These are phyloP conservation scores for Chaetomidium leptoderma DNA, from an alignment of 495 filamentous ascomycete genomes.

Conservation along the genomic window DNA sequence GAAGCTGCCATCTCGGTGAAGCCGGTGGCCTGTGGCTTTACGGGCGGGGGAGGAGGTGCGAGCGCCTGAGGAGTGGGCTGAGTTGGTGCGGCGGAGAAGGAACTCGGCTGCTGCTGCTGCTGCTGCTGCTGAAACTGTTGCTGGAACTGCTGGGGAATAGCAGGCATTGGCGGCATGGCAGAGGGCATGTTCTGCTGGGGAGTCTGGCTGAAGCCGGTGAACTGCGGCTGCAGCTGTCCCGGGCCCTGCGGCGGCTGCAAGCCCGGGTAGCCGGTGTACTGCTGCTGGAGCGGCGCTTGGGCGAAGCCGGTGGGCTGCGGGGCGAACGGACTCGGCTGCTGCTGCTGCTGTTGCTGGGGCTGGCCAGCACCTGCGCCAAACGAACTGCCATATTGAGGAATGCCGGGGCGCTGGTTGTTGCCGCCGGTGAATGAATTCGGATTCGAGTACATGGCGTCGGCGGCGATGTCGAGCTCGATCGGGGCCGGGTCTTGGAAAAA, in stretches of 20 bases:
- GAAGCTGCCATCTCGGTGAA: constrained; percentile 83
- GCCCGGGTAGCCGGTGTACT: constrained; percentile 54
- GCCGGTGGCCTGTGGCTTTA: constrained; percentile 66
- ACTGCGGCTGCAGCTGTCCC: constrained; percentile 54
- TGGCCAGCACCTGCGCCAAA: constrained; percentile 40
- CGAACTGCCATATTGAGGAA: constrained; percentile 56
- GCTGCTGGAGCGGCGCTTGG: constrained; percentile 58
- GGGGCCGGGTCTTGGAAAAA: constrained; percentile 7
- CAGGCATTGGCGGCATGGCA: constrained; percentile 51
- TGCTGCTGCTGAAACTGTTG: constrained; percentile 43
- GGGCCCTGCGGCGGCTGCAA: constrained; percentile 48
- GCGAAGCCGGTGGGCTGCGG: constrained; percentile 57
- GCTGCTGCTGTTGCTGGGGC: constrained; percentile 59
- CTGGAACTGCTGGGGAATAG: constrained; percentile 50
- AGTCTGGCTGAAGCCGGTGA: constrained; percentile 50
- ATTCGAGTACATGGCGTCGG: constrained; percentile 72
- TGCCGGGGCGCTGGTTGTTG: constrained; percentile 68
- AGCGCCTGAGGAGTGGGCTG: constrained; percentile 30
- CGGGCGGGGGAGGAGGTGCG: constrained; percentile 39
- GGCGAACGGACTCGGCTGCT: constrained; percentile 57
- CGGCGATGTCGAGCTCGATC: constrained; percentile 7
- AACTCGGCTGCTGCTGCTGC: constrained; percentile 37
- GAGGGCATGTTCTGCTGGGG: constrained; percentile 47
- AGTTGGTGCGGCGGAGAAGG: constrained; percentile 34
- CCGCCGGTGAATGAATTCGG: constrained; percentile 80